phyloP scores from a whole-genome alignment of 2,329 filamentous ascomycete species.

The Leptoxyphium fumago region DNA sequence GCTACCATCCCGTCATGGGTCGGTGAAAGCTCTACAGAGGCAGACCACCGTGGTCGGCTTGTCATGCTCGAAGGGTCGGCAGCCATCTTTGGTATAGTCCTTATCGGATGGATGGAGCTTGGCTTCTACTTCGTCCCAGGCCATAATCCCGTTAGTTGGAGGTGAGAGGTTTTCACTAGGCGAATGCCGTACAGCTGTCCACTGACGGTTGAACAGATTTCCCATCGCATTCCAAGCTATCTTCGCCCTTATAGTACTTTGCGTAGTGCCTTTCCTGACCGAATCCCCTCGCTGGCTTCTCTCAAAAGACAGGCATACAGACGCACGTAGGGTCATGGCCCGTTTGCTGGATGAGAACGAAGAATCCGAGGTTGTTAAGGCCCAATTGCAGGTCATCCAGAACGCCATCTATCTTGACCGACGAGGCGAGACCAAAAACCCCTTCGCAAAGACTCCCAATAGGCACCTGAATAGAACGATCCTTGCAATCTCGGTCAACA shows the following conservation, averaged over 20 bases:
- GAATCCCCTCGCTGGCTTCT: conserved; percentile 15
- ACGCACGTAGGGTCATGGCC: conserved; percentile 14
- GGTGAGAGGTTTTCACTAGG: not conserved
- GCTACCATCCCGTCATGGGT: conserved; percentile 27
- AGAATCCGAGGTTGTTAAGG: conserved; percentile 9
- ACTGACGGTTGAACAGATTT: conserved; percentile 15
- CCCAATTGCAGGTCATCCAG: conserved; percentile 7
- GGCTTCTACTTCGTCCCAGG: conserved; percentile 9
- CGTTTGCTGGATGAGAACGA: conserved; percentile 10
- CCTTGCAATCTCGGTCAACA: conserved; percentile 13
- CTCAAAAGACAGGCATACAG: conserved; percentile 10
- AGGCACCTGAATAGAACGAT: conserved; percentile 12
- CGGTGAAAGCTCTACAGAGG: not conserved
- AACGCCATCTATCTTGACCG: conserved; percentile 9
- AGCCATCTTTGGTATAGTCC: conserved; percentile 12
- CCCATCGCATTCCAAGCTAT: conserved; percentile 29
- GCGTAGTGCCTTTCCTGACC: conserved; percentile 18
- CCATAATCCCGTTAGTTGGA: conserved; percentile 9
- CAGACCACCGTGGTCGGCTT: conserved; percentile 7
- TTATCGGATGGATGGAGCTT: conserved; percentile 13
- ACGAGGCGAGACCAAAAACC: conserved; percentile 11
- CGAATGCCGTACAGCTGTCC: not conserved
- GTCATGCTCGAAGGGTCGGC: conserved; percentile 10
- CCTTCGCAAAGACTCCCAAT: conserved; percentile 12
- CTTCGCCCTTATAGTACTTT: conserved; percentile 24